Conservation (phyloP, 805 yeast genomes). For the Ascoidea rubescens region DNA sequence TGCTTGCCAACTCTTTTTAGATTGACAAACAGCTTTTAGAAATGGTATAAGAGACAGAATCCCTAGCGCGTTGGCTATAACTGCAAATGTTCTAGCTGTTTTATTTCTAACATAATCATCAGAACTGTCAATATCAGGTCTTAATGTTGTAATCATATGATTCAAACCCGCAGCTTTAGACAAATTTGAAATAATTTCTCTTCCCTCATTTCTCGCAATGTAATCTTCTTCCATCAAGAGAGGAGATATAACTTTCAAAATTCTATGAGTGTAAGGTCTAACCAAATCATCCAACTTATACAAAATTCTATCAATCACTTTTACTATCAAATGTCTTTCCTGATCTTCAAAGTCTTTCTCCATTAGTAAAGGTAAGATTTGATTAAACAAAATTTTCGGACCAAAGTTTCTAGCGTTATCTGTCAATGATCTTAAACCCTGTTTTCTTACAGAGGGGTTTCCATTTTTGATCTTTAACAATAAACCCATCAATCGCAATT, state of each 20-base stretch:
- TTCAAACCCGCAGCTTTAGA: slow-evolving; percentile 76
- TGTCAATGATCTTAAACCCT: slow-evolving; percentile 50
- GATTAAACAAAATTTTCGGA: slow-evolving; percentile 51
- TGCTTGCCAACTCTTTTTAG: slow-evolving; percentile 69
- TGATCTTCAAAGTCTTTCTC: slow-evolving; percentile 65
- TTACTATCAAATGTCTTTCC: slow-evolving; percentile 73
- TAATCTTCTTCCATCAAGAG: slow-evolving; percentile 67
- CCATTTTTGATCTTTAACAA: slow-evolving; percentile 72
- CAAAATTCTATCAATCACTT: slow-evolving; percentile 56
- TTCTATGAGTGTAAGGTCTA: slow-evolving; percentile 60
- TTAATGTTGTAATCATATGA: slow-evolving; percentile 59
- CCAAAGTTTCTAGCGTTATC: slow-evolving; percentile 56
- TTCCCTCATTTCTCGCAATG: slow-evolving; percentile 62
- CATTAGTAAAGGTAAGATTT: slow-evolving; percentile 60
- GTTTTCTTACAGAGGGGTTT: slow-evolving; percentile 48
- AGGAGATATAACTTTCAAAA: slow-evolving; percentile 66
- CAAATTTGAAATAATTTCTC: slow-evolving; percentile 61
- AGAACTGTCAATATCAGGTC: slow-evolving; percentile 71
- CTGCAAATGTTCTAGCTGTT: slow-evolving; percentile 71
- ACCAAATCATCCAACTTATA: slow-evolving; percentile 50
- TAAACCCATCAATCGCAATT: slow-evolving; percentile 45
- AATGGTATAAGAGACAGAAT: slow-evolving; percentile 63
- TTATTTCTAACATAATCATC: slow-evolving; percentile 73
- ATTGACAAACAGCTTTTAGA: slow-evolving; percentile 61
- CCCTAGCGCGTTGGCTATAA: slow-evolving; percentile 72